A percentile compares a stretch with the other conserved stretches of the same genome.
Conservation (phyloP, 2,329 filamentous ascomycete genomes). For the Helicocarpus griseus region DNA sequence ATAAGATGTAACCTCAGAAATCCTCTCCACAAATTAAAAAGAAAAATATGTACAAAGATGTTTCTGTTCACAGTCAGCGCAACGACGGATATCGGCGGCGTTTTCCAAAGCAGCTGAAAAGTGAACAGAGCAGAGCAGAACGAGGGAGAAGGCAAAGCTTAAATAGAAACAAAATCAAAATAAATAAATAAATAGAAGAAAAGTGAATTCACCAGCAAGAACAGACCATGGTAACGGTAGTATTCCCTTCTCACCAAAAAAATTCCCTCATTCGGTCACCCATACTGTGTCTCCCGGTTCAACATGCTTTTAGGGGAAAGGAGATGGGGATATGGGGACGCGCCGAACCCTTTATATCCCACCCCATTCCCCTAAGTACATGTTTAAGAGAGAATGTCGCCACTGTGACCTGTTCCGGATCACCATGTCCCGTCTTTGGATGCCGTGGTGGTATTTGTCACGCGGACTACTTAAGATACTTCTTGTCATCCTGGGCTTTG, state of each 20-base stretch:
- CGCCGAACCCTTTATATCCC: conserved; percentile 14
- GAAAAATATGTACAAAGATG: neutral
- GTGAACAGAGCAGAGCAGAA: neutral
- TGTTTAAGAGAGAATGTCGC: conserved; percentile 32
- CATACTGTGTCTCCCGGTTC: conserved; percentile 23
- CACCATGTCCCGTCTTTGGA: neutral
- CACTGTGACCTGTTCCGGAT: neutral
- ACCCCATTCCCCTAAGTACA: conserved; percentile 38
- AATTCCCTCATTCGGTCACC: neutral
- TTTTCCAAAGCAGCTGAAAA: too few relatives aligned
- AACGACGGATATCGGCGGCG: neutral
- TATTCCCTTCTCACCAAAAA: neutral
- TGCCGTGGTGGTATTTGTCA: neutral
- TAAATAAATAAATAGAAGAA: neutral
- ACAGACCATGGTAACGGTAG: neutral
- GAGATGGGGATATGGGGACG: conserved; percentile 4
- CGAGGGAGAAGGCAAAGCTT: neutral
- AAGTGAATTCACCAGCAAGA: neutral
- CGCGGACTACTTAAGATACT: neutral
- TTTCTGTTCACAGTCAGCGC: too few relatives aligned
- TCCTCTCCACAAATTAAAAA: neutral
- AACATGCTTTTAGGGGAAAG: conserved; percentile 39
- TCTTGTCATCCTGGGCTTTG: neutral
- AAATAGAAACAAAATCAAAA: neutral
- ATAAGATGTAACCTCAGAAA: too few relatives aligned